Evolutionary conservation across 371 early-diverging fungal genomes (phyloP).

Genomic region (Lichtheimia ornata): DNA sequence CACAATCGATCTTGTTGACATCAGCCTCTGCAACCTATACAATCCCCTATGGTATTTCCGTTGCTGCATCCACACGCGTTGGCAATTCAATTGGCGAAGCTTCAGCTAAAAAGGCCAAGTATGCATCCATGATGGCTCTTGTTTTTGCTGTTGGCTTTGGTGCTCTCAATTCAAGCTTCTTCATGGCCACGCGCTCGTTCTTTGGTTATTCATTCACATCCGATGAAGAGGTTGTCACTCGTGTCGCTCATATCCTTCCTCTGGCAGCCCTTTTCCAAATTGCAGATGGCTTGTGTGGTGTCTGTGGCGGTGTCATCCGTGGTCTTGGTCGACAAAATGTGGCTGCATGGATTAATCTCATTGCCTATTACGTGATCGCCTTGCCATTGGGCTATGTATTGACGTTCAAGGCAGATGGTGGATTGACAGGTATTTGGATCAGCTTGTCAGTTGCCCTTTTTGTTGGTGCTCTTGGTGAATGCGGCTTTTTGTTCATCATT

Average conservation of each 20-base stretch:
- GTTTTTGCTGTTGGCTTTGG: constrained; percentile 48
- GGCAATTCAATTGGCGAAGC: constrained; percentile 76
- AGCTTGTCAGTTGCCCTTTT: constrained; percentile 61
- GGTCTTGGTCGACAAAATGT: constrained; percentile 72
- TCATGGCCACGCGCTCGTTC: constrained; percentile 41
- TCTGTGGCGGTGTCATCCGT: constrained; percentile 73
- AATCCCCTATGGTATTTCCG: constrained; percentile 68
- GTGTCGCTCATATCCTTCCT: constrained; percentile 76
- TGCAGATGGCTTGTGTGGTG: constrained; percentile 67
- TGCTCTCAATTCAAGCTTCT: constrained; percentile 32
- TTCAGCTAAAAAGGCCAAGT: constrained; percentile 42
- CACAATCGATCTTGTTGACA: constrained; percentile 82
- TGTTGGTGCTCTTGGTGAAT: constrained; percentile 46
- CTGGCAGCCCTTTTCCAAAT: constrained; percentile 83
- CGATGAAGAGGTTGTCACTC: constrained; percentile 65
- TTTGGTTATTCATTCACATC: constrained; percentile 71
- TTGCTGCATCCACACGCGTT: constrained; percentile 79
- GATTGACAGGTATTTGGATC: constrained; percentile 70
- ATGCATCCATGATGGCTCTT: constrained; percentile 48
- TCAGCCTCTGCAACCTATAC: constrained; percentile 72
- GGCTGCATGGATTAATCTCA: constrained; percentile 69
- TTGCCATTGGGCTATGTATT: constrained; percentile 67
- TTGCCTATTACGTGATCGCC: constrained; percentile 71
- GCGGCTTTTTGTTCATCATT: constrained; percentile 35
- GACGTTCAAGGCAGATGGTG: constrained; percentile 59